Percentiles rank a stretch among this genome's conserved stretches.
Evolutionary conservation across 2,329 filamentous ascomycete genomes (phyloP).

Genomic region (Diaporthe sp.): DNA sequence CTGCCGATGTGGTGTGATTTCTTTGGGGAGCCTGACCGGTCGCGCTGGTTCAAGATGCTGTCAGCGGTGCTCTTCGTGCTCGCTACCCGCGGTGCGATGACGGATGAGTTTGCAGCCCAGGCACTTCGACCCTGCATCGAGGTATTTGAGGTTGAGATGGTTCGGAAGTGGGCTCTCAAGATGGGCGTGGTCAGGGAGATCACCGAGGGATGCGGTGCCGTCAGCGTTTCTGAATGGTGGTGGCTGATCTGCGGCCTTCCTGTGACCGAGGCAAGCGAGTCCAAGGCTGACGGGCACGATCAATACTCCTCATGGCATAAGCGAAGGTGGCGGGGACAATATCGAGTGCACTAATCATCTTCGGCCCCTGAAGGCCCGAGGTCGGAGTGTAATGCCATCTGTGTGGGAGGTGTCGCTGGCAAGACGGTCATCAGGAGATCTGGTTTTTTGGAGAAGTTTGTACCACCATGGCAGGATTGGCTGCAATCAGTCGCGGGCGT

Average conservation of each 20-base stretch:
- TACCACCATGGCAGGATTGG: neutral
- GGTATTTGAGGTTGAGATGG: conserved; percentile 70
- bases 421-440: neutral
- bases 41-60: conserved; percentile 74
- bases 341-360: conserved; percentile 26
- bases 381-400: neutral
- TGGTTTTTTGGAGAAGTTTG: neutral
- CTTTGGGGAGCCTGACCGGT: conserved; percentile 68
- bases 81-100: conserved; percentile 71
- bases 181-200: conserved; percentile 64
- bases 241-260: conserved; percentile 68
- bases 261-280: conserved; percentile 26
- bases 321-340: conserved; percentile 34
- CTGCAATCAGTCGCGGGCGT: neutral
- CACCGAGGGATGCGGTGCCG: conserved; percentile 47
- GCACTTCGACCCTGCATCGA: conserved; percentile 71
- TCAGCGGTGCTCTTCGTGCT: conserved; percentile 72
- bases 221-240: conserved; percentile 72
- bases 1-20: conserved; percentile 82
- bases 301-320: conserved; percentile 35
- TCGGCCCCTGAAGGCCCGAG: neutral
- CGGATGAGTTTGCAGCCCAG: conserved; percentile 63
- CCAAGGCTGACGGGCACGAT: conserved; percentile 1
- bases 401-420: neutral
- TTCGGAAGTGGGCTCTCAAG: conserved; percentile 69